phyloP scores from a whole-genome alignment of 768 basidiomycete genomes.

The Suillus placidus region DNA sequence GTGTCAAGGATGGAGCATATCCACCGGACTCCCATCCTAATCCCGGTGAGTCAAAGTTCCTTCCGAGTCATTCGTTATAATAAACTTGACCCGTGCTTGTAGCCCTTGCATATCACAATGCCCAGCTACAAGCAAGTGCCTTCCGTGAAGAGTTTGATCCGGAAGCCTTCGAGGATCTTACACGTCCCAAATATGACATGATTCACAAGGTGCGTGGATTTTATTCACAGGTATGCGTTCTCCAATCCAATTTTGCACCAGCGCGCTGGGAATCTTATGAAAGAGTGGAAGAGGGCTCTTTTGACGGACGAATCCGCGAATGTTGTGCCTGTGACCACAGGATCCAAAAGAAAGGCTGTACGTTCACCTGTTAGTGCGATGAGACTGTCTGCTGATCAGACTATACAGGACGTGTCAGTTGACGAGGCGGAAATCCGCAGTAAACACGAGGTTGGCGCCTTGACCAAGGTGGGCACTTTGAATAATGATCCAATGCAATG shows the following conservation, averaged over 20 bases:
- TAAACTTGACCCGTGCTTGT: slow-evolving; percentile 12
- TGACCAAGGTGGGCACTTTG: slow-evolving; percentile 62
- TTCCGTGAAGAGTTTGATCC: slow-evolving; percentile 89
- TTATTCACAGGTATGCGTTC: neutral
- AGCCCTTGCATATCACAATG: slow-evolving; percentile 89
- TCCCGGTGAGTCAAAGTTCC: slow-evolving; percentile 62
- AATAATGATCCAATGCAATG: neutral
- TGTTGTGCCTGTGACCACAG: slow-evolving; percentile 46
- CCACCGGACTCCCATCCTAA: slow-evolving; percentile 90
- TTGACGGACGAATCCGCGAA: slow-evolving; percentile 65
- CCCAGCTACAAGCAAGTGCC: slow-evolving; percentile 87
- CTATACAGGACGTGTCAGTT: slow-evolving; percentile 56
- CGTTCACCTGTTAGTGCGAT: slow-evolving; percentile 31
- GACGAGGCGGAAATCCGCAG: slow-evolving; percentile 77
- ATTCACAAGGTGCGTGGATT: slow-evolving; percentile 70
- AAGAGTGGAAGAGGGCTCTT: slow-evolving; percentile 70
- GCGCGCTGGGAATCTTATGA: slow-evolving; percentile 71
- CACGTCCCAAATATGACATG: slow-evolving; percentile 71
- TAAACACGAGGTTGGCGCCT: slow-evolving; percentile 56
- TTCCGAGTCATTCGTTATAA: neutral
- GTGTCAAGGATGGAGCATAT: slow-evolving; percentile 78
- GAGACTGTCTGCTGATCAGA: slow-evolving; percentile 6
- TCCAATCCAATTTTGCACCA: slow-evolving; percentile 29
- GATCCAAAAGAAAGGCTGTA: slow-evolving; percentile 76
- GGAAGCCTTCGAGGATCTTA: slow-evolving; percentile 78